Evolutionary conservation across 2,329 filamentous ascomycete genomes (phyloP), one percentile per base, ranked within the genome.

Genomic region (Sordariomycetes sp.): DNA sequence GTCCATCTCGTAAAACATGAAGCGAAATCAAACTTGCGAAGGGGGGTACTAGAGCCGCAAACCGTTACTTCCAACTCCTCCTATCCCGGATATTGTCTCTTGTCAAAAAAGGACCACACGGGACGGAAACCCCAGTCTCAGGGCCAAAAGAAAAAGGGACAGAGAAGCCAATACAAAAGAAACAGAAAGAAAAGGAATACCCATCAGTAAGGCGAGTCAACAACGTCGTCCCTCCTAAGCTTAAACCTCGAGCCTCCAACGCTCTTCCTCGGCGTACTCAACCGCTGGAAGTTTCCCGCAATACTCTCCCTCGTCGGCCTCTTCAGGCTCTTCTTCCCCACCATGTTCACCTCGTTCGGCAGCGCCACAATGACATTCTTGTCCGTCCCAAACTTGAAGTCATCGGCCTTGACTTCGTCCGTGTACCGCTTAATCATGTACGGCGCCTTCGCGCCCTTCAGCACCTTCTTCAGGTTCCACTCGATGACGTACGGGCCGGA

Each of bases 321-420:
- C 76, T 89, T 89, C 66, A 99, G 80, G 58, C 84, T 86, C 64
- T 86, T 81, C 71, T 92, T 91, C 52, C 86, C 87, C 13, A 99
- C 89, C 91, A 97, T 97, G 71, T 96, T 95, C 63, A 99, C 94
- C 70, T 97, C 91, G 67, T 99, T 96, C 2, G 94, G 91, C 61
- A 99, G 75, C 1, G 94, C 94, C 39, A 99, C 92, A 65, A 99
- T 96, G 65, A 99, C 90, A 65, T 96, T 96, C 81, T 96, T 95
- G 71, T 99, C 94, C 5, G 86, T 91, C 53, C 92, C 92, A 66
- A 90, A 99, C 65, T 94, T 90, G 83, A 99, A 99, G 69, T 99
- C 95, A 69, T 99, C 94, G 3, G 94, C 94, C 77, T 95, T 96
- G 67, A 99, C 90, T 61, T 95, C 87, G 65, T 99, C 94, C 1